phyloP scores from a whole-genome alignment of 106 monocot genomes.

The Dioscorea dumetorum region DNA sequence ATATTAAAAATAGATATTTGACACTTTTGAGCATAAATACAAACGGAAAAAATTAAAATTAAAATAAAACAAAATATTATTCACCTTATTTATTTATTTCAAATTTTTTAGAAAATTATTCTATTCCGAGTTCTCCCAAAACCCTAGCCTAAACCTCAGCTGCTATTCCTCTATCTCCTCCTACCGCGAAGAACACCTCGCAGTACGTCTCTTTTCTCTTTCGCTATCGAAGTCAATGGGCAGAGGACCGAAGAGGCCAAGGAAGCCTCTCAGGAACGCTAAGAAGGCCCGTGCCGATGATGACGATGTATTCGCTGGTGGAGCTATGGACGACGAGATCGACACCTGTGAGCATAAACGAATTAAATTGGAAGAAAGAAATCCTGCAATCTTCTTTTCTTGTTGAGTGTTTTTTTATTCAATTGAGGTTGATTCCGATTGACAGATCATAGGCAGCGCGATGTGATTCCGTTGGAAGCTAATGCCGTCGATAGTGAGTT shows the following conservation, averaged over 20 bases:
- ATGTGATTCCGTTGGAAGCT: slow-evolving; percentile 60
- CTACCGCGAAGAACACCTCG: too few species aligned
- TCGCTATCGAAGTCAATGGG: slow-evolving; percentile 1
- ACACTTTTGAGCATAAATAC: too few species aligned
- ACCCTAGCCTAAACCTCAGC: too few species aligned
- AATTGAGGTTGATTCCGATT: background rate
- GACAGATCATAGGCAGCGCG: slow-evolving; percentile 86
- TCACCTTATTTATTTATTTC: too few species aligned
- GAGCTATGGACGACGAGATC: slow-evolving; percentile 35
- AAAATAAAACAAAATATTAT: too few species aligned
- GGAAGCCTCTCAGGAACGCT: slow-evolving; percentile 1
- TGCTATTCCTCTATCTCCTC: too few species aligned
- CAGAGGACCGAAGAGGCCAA: slow-evolving; percentile 17
- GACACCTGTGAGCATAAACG: slow-evolving; percentile 32
- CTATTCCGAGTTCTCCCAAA: too few species aligned
- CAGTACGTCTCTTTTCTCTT: background rate
- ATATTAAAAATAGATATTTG: too few species aligned
- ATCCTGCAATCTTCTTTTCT: background rate
- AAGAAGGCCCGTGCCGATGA: background rate
- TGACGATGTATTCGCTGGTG: slow-evolving; percentile 13
- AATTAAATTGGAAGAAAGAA: background rate
- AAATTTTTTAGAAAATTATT: too few species aligned
- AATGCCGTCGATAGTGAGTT: slow-evolving; percentile 22
- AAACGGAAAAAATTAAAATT: too few species aligned
- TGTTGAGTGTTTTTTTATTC: background rate